Evolutionary conservation across 1,139 yeast species (phyloP), one percentile per base, ranked within the genome.

Genomic region (Debaryomyces fabryi): DNA sequence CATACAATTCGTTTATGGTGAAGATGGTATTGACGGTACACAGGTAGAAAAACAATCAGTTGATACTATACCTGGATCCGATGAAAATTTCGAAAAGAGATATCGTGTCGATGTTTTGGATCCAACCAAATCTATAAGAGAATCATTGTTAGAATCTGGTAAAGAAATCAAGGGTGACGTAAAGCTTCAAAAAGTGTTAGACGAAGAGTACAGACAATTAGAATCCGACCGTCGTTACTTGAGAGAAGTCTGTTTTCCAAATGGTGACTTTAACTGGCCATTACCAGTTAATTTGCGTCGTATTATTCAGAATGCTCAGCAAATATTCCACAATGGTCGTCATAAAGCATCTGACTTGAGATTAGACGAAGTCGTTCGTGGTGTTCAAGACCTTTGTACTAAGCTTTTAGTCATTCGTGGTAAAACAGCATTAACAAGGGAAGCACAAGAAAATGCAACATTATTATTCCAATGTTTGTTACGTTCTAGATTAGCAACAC

Each of bases 21-120:
- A 95, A 70, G 99, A 95, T 74, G 99, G 99, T 71, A 79, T 95
- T 62, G 99, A 95, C 75, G 99, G 97, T 63, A 88, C 97, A 32
- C 96, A 91, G 67, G 98, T 95, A 52, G 99, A 95, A 68, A 90
- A 88, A 65, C 99, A 95, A 72, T 82, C 96, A n/a, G 82, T 95
- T 52, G 99, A 95, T 65, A 88, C 97, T 2, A 88, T 95, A 62
- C 97, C 98, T 37, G 97, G 97, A 12, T 86, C 96, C 5, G 90
- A 89, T 67, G 83, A 73, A 13, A 80, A 86, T 12, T 95, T 95
- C 64, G 97, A 88, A 58, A 80, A 79, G 61, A 83, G 95, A 56
- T 95, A 89, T 72, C 83, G 89, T 67, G 83, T 95, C 52, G 98
- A 95, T 69, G 78, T 95, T 46, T 84, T 92, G 79, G 90, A 85